Base-by-base conservation (phyloP, 2,329 filamentous ascomycete genomes). In the Hymenotorrendiella dingleyae region DNA sequence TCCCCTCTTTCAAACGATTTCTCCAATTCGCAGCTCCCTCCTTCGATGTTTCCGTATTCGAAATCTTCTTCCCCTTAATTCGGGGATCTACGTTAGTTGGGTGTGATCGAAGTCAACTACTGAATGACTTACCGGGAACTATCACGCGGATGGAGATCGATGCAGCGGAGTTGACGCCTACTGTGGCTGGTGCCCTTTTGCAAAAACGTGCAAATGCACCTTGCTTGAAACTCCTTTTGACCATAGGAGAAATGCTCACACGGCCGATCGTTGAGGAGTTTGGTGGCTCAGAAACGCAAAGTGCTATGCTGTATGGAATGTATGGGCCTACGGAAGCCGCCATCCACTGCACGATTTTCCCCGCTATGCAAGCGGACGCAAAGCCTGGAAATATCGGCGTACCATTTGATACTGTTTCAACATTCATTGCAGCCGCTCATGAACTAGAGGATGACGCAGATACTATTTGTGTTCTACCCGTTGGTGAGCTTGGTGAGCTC, bases 41-140 rank as follows among this genome's bases (percentile, higher is more conserved):
- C 0, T 96, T 96, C 60, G 90, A 96, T 62, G 90, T 96, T 6
- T 94, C 87, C 0, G 83, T 95, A 5, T 96, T 96, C 60, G 90
- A 96, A 60, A 90, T 94, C 6, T 95, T 95, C 70, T 95, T 95
- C 52, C 85, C 90, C 0, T 68, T 90, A 12, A 83, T 81, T 48
- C 73, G 87, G 44, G 84, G 84, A 2, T 69, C 69, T 17, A 94
- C 87, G 0, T 67, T 96, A 2, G 77, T 91, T 36, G 76, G 78
- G 42, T 87, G 82, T 52, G 74, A 80, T 43, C 77, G 89, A 21
- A 69, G 71, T 36, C 70, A 76, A 24, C 78, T 95, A 70, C 70
- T 96, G 30, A 77, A 84, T 48, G 80, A 95, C 57, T 73, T 96
- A 17, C 79, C 85, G 1, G 72, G 67, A 0, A 72, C 79, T 9